Evolutionary conservation across 441 rosid species (phyloP).

Genomic region (Gossypium davidsonii): DNA sequence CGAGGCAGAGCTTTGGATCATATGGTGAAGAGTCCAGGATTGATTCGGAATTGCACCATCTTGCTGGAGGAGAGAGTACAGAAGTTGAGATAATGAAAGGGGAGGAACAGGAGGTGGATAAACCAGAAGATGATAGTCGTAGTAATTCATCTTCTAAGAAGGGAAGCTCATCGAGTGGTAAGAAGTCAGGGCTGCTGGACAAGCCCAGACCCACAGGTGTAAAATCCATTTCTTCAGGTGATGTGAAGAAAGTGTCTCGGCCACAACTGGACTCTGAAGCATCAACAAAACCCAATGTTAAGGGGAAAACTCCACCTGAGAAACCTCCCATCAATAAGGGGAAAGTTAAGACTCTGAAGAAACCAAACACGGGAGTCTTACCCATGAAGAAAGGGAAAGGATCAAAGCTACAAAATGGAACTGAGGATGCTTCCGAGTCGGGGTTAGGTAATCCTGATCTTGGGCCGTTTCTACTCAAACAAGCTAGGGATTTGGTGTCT

Average conservation of each 20-base stretch:
- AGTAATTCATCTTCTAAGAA: slow-evolving; percentile 34
- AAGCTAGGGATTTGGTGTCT: slow-evolving; percentile 56
- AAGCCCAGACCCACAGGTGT: slow-evolving; percentile 25
- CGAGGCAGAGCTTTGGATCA: slow-evolving; percentile 58
- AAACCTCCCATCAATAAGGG: slow-evolving; percentile 33
- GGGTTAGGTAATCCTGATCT: slow-evolving; percentile 44
- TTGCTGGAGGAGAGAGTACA: slow-evolving; percentile 54
- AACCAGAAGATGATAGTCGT: slow-evolving; percentile 30
- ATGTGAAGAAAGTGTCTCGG: slow-evolving; percentile 25
- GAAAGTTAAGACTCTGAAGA: slow-evolving; percentile 38
- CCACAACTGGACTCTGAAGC: slow-evolving; percentile 26
- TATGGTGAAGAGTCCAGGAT: slow-evolving; percentile 65
- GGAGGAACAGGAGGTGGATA: slow-evolving; percentile 38
- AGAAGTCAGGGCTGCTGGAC: slow-evolving; percentile 39
- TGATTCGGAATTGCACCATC: slow-evolving; percentile 56
- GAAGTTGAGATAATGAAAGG: slow-evolving; percentile 54
- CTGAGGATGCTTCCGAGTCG: slow-evolving; percentile 17
- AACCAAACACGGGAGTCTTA: slow-evolving; percentile 29
- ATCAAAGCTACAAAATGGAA: slow-evolving; percentile 30
- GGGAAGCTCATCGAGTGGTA: slow-evolving; percentile 25
- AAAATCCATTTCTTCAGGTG: slow-evolving; percentile 37
- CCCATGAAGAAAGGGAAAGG: slow-evolving; percentile 20
- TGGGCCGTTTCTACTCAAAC: slow-evolving; percentile 51
- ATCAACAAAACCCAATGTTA: slow-evolving; percentile 23
- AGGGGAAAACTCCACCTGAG: slow-evolving; percentile 28